Percentiles rank a stretch among this genome's conserved stretches.
Conservation (phyloP, 2,329 filamentous ascomycete genomes). For the Emergomyces orientalis region DNA sequence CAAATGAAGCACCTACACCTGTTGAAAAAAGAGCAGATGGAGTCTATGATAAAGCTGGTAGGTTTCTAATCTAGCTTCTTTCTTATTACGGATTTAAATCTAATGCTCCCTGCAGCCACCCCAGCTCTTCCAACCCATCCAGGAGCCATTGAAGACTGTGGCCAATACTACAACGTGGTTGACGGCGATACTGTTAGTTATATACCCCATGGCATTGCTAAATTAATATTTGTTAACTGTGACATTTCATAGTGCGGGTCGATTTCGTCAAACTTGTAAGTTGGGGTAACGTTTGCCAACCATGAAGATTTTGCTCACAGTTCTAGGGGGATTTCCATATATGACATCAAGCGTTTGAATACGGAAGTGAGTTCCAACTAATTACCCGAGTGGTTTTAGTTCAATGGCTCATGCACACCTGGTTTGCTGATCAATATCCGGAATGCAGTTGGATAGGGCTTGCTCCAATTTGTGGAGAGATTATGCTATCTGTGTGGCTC, state of each 20-base stretch:
- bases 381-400: not conserved
- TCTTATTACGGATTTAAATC: not conserved
- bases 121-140: conserved; percentile 13
- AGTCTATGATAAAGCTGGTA: conserved; percentile 11
- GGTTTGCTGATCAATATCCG: not conserved
- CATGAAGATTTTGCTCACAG: conserved; percentile 5
- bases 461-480: conserved; percentile 15
- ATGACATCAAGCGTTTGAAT: conserved; percentile 10
- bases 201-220: not conserved
- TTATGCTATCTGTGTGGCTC: conserved; percentile 16
- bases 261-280: conserved; percentile 14
- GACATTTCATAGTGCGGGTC: conserved; percentile 12
- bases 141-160: conserved; percentile 13
- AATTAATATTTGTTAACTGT: conserved; percentile 4
- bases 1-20: not conserved
- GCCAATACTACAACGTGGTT: conserved; percentile 13
- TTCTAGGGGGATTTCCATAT: conserved; percentile 9
- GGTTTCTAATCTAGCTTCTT: not conserved
- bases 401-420: not conserved
- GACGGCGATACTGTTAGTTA: conserved; percentile 15
- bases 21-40: not conserved
- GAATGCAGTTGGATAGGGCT: conserved; percentile 11
- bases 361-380: conserved; percentile 8
- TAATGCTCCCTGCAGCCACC: conserved; percentile 7
- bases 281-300: not conserved